Evolutionary conservation across 768 basidiomycete species (phyloP).

Genomic region (Aureoboletus auriporus): DNA sequence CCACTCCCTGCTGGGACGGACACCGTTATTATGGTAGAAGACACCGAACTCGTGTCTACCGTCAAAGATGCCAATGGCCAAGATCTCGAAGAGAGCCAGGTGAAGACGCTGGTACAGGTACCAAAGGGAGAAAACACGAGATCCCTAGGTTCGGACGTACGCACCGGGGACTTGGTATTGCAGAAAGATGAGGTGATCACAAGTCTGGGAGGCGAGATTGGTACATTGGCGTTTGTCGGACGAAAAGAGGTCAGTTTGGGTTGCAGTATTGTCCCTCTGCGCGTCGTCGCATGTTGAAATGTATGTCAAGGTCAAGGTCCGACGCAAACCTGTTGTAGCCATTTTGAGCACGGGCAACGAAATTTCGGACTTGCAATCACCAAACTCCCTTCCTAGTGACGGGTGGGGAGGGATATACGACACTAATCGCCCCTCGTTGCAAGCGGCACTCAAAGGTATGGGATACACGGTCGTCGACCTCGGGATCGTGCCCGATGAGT

Average conservation of each 20-base stretch:
- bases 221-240: slow-evolving; percentile 78
- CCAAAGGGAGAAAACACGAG: slow-evolving; percentile 69
- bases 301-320: slow-evolving; percentile 55
- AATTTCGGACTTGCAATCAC: slow-evolving; percentile 56
- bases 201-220: slow-evolving; percentile 76
- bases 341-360: slow-evolving; percentile 88
- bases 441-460: slow-evolving; percentile 62
- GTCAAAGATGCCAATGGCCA: slow-evolving; percentile 33
- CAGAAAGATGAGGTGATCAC: slow-evolving; percentile 57
- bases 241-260: slow-evolving; percentile 50
- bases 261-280: not conserved
- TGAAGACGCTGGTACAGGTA: slow-evolving; percentile 63
- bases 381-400: slow-evolving; percentile 27
- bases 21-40: slow-evolving; percentile 90
- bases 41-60: slow-evolving; percentile 70
- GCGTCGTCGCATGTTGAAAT: not conserved
- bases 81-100: slow-evolving; percentile 63
- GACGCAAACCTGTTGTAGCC: slow-evolving; percentile 71
- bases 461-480: slow-evolving; percentile 78
- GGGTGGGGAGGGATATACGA: slow-evolving; percentile 78
- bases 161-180: slow-evolving; percentile 62
- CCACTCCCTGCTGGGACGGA: slow-evolving; percentile 74
- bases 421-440: slow-evolving; percentile 80
- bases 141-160: slow-evolving; percentile 69
- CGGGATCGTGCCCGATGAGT: slow-evolving; percentile 78